Base-by-base conservation (phyloP, 768 basidiomycete species). In the Mycena galopus region DNA sequence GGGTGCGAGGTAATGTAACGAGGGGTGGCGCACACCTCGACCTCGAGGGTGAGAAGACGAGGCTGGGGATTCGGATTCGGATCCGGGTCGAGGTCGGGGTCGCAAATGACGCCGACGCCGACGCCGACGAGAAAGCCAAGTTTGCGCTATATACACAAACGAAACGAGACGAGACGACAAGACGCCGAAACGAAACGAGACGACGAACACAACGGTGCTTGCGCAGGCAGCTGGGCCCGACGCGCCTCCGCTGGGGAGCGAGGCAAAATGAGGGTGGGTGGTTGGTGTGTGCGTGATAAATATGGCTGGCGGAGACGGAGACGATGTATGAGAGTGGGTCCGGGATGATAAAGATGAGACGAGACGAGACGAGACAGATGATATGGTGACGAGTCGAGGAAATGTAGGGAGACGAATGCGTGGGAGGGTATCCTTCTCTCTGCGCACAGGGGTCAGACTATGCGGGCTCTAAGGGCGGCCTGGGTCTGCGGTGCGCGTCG, bases 351-450 rank as follows among this genome's bases (percentile, higher is more conserved):
- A 51, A 12, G 50, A 27, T 10, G 23, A 6, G 53, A 29, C 17
- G 27, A n/a, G 29, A 55, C 16, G 53, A 23, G 16, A 21, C 29
- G 53, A 23, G 29, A 8, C 11, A 12, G 14, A 12, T 12, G 19
- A 12, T 3, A 30, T 3, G 29, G 12, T 9, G 12, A 30, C 25
- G 60, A n/a, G n/a, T n/a, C n/a, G n/a, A n/a, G n/a, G n/a, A n/a
- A n/a, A n/a, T n/a, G n/a, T n/a, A n/a, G n/a, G n/a, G n/a, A n/a
- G 27, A 39, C 23, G 42, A 23, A 51, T 63, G 62, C 62, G n/a
- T n/a, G n/a, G n/a, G n/a, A n/a, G 61, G 62, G 62, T 63, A 63
- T 63, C 62, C 25, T 11, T 30, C 30, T 7, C n/a, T 30, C 17
- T 17, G 21, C 23, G 50, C 50, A n/a, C 21, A 27, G 6, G n/a